A percentile compares a stretch with the other conserved stretches of the same genome.
phyloP scores from a whole-genome alignment of 1,139 yeast genomes.

The Kodamaea alishanica region DNA sequence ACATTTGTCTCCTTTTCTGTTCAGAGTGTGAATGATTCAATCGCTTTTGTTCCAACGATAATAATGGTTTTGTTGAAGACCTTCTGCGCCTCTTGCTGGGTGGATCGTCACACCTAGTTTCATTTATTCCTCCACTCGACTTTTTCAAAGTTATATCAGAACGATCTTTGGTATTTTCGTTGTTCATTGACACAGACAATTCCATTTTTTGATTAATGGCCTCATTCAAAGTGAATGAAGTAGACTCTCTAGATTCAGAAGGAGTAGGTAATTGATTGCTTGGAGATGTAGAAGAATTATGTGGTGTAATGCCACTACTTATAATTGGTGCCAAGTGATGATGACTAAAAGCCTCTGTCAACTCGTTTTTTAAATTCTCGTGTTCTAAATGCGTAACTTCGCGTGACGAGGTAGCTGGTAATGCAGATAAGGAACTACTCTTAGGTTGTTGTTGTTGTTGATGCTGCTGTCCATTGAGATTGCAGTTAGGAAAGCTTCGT shows the following conservation, averaged over 20 bases:
- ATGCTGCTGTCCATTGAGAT: conserved; percentile 4
- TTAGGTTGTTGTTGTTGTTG: conserved; percentile 8
- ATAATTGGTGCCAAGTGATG: conserved; percentile 19
- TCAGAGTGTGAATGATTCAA: conserved; percentile 72
- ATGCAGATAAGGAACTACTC: conserved; percentile 3
- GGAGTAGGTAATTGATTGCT: conserved; percentile 33
- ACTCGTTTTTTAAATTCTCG: conserved; percentile 27
- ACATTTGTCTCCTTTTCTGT: conserved; percentile 67
- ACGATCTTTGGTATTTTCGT: conserved; percentile 38
- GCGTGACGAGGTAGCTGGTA: neutral
- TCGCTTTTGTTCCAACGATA: conserved; percentile 66
- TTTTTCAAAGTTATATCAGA: conserved; percentile 28
- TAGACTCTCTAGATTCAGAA: conserved; percentile 26
- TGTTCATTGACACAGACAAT: conserved; percentile 11
- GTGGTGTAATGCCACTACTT: conserved; percentile 1
- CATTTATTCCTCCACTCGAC: conserved; percentile 13
- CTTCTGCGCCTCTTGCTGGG: conserved; percentile 26
- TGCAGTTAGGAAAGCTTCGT: conserved; percentile 3
- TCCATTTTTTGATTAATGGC: conserved; percentile 5
- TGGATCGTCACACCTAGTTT: conserved; percentile 8
- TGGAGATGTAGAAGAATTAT: conserved; percentile 5
- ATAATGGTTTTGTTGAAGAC: conserved; percentile 41
- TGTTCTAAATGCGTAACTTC: conserved; percentile 10
- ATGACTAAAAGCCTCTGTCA: conserved; percentile 37
- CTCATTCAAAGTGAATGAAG: conserved; percentile 5